Conservation (phyloP, 805 yeast species). For the Starmerella floris region DNA sequence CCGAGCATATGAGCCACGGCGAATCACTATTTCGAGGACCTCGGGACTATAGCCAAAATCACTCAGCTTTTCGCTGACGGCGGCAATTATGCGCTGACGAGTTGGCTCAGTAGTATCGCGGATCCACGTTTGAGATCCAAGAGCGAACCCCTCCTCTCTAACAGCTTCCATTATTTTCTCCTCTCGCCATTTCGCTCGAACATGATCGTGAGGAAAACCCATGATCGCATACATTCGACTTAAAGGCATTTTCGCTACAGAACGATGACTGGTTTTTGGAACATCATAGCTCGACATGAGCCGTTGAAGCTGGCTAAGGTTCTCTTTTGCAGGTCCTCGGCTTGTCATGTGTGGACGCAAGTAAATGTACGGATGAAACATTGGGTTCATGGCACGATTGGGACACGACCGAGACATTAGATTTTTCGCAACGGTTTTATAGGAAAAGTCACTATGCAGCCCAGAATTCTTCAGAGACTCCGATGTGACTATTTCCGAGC, state of each 20-base stretch:
- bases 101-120: slow-evolving; percentile 52
- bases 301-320: too few relatives aligned
- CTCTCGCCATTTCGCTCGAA: slow-evolving; percentile 29
- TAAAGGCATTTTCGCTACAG: slow-evolving; percentile 23
- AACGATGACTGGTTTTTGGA: not conserved
- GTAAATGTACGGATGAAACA: too few relatives aligned
- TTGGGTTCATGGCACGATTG: too few relatives aligned
- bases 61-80: slow-evolving; percentile 36
- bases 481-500: too few relatives aligned
- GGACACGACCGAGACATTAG: too few relatives aligned
- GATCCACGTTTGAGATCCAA: slow-evolving; percentile 75
- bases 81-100: slow-evolving; percentile 37
- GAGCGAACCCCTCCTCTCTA: slow-evolving; percentile 47
- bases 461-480: too few relatives aligned
- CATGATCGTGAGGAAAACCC: slow-evolving; percentile 30
- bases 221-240: slow-evolving; percentile 28
- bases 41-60: slow-evolving; percentile 42
- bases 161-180: slow-evolving; percentile 29
- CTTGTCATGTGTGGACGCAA: too few relatives aligned
- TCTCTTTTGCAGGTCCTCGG: too few relatives aligned
- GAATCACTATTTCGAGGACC: slow-evolving; percentile 55
- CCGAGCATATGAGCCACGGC: slow-evolving; percentile 58
- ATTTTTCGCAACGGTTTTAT: too few relatives aligned
- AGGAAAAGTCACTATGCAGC: too few relatives aligned
- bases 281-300: too few relatives aligned